Conservation (phyloP, 176 grass and related monocot species). For the Ampelocalamus luodianensis region DNA sequence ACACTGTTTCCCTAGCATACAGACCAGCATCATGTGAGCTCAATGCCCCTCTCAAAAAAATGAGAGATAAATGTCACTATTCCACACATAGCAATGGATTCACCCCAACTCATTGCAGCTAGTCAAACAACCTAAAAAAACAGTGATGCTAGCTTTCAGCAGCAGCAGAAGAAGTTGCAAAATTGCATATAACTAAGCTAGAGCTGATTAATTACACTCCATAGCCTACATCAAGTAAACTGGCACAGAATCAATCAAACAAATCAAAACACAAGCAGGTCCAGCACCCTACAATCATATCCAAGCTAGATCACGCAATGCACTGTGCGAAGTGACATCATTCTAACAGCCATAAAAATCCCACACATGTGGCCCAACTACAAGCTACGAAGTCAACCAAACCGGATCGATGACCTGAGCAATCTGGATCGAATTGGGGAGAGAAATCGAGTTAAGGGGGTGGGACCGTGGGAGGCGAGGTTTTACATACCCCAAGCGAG, state of each 20-base stretch:
- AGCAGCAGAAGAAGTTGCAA: background rate
- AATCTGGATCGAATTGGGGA: conserved; percentile 34
- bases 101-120: background rate
- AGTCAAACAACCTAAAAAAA: background rate
- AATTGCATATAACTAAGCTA: background rate
- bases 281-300: background rate
- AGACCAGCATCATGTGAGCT: conserved; percentile 8
- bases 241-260: background rate
- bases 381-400: background rate
- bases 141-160: background rate
- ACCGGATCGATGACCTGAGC: background rate
- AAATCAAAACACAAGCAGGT: background rate
- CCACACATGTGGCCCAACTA: background rate
- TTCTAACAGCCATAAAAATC: background rate
- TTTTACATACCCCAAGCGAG: conserved; percentile 70
- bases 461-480: background rate
- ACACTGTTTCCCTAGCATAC: background rate
- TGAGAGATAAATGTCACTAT: background rate
- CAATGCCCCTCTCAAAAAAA: background rate
- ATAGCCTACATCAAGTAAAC: background rate
- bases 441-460: background rate
- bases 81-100: background rate
- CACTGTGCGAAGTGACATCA: no score
- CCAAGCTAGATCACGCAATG: conserved; percentile 23
- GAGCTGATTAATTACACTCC: background rate